Evolutionary conservation across 441 rosid species (phyloP), one percentile per base, ranked within the genome.

Genomic region (Viola pubescens): DNA sequence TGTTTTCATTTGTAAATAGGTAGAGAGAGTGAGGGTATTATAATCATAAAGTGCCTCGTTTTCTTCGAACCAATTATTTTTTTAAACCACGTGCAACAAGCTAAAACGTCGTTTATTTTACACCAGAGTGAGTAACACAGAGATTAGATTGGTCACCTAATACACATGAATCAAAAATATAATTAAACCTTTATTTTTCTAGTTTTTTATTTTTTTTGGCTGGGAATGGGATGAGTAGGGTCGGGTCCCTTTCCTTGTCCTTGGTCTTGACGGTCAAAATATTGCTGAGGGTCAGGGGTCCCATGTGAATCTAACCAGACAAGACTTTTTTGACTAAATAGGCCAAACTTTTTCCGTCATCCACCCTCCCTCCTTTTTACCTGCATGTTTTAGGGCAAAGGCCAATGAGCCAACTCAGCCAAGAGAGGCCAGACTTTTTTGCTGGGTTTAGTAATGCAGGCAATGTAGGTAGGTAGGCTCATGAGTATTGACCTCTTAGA

Each of bases 251-350:
- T 3, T 37, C 9, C 16, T 26, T 26, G 34, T 4, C 2, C 12
- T 4, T 42, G 39, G 41, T 53, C 7, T 10, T 6, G 4, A 4
- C 37, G 52, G 59, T 56, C 70, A 40, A 53, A 48, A 49, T 3
- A 48, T n/a, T 7, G 60, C 2, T 26, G 2, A 26, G 34, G 34
- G 19, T 66, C 72, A 60, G 57, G 63, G 67, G 60, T 58, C 50
- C 72, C 78, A 65, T 58, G 76, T 70, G 75, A 73, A 54, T 51
- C 68, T 19, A 72, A 64, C 62, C 54, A 64, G 56, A 50, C 62
- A 4, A 4, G 11, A 6, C 51, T 50, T 54, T 58, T 59, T 64
- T 61, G 68, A 73, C 67, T 4, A 13, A 48, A 7, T 14, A 6
- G 54, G 46, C 38, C 47, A 7, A 38, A n/a, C 47, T 37, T 11